Base-by-base conservation (phyloP, 1,139 yeast species). In the Lodderomyces pseudojiufengensis region DNA sequence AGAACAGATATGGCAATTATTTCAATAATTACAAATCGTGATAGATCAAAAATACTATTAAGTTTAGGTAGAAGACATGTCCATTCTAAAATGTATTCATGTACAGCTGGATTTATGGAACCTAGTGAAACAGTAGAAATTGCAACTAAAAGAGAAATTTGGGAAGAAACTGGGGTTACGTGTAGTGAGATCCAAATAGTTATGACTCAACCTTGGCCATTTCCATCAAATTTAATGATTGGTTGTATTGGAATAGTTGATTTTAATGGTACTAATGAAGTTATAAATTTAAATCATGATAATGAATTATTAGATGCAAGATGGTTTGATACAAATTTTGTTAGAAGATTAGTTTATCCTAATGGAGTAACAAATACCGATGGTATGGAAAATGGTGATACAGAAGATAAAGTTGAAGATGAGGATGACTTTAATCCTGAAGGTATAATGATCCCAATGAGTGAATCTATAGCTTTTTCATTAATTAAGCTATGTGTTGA, bases 31-130 rank as follows among this genome's bases (percentile, higher is more conserved):
- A 72, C 87, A 23, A 80, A 83, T 50, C 49, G 63, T 21, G 78
- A 74, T 23, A 75, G 78, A 27, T 63, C 78, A 38, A 79, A 81
- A 55, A 65, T 87, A 12, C 71, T 92, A 30, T 67, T 90, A 13
- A 95, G 94, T 2, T 70, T 85, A 40, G 77, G 78, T 43, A 79
- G 72, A 48, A 65, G 94, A 40, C 61, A 60, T 33, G 61, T 61
- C 3, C 64, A 60, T 24, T 61, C 74, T 41, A 64, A 65, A 33
- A 75, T 84, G 77, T 90, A 82, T 60, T 74, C 94, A 10, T 84
- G 95, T 51, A 76, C 95, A 36, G 95, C 97, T 2, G 98, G 98
- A 4, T 90, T 90, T 56, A 79, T 90, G 76, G 98, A 90, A 59
- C 96, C 97, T 0, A 84, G 90, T 16, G 98, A 90, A 61, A 79